These are phyloP conservation scores for Apiotrichum akiyoshidainum DNA, from an alignment of 1,284 basidiomycete species.

Conservation along the genomic window DNA sequence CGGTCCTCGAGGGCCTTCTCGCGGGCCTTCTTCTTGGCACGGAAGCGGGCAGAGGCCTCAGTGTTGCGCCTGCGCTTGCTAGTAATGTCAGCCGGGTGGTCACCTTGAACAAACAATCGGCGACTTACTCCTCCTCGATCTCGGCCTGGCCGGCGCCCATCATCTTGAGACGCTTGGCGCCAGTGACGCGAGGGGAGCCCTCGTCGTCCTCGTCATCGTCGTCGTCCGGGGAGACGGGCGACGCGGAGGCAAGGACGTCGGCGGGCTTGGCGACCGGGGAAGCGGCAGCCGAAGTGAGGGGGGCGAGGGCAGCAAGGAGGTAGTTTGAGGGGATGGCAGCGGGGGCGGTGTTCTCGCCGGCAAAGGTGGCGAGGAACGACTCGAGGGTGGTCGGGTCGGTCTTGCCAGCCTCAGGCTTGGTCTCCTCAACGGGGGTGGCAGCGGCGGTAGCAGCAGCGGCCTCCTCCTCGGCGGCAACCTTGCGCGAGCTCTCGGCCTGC, in stretches of 20 bases:
- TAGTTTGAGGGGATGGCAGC: slow-evolving; percentile 24
- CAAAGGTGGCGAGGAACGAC: slow-evolving; percentile 47
- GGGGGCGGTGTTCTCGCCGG: slow-evolving; percentile 21
- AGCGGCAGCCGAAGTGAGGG: slow-evolving; percentile 8
- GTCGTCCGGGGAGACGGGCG: slow-evolving; percentile 9
- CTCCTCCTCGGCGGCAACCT: slow-evolving; percentile 11
- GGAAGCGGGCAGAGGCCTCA: slow-evolving; percentile 93
- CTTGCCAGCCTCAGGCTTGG: slow-evolving; percentile 8
- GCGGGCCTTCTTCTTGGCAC: slow-evolving; percentile 97
- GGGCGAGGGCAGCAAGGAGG: slow-evolving; percentile 23
- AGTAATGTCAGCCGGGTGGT: background rate
- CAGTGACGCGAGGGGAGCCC: slow-evolving; percentile 20
- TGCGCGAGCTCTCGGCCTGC: slow-evolving; percentile 11
- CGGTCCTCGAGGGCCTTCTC: slow-evolving; percentile 87
- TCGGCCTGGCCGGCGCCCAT: slow-evolving; percentile 39
- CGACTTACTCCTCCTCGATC: slow-evolving; percentile 41
- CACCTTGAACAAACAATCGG: background rate
- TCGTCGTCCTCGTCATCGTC: slow-evolving; percentile 12
- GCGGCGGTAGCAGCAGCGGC: slow-evolving; percentile 8
- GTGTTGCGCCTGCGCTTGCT: slow-evolving; percentile 88
- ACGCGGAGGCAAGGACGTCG: slow-evolving; percentile 23
- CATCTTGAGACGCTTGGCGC: slow-evolving; percentile 47
- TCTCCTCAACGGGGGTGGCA: slow-evolving; percentile 8
- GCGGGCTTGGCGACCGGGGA: slow-evolving; percentile 21
- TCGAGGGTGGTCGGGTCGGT: slow-evolving; percentile 33